A percentile compares a stretch with the other conserved stretches of the same genome.
Conservation (phyloP, 495 filamentous ascomycete genomes). For the Friedmanniomyces simplex region DNA sequence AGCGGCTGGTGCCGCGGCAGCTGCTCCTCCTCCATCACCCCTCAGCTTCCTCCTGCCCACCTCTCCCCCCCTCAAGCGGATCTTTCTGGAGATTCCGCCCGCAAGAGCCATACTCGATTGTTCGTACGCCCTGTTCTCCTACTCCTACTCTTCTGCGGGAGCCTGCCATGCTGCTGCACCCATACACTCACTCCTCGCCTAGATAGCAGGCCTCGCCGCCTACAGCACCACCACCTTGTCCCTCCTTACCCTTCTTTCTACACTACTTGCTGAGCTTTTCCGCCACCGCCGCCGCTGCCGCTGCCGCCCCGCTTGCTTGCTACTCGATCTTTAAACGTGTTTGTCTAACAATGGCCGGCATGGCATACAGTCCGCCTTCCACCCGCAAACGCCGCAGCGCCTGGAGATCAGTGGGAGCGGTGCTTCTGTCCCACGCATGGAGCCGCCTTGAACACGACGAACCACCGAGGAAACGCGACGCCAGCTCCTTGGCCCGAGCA, state of each 20-base stretch:
- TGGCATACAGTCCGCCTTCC: constrained; percentile 17
- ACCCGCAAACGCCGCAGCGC: not conserved
- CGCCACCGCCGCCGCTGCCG: not conserved
- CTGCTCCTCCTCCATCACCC: no score
- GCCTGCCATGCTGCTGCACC: constrained; percentile 10
- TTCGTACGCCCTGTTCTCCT: constrained; percentile 11
- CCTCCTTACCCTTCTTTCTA: not conserved
- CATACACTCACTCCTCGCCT: not conserved
- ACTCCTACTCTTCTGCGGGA: constrained; percentile 2
- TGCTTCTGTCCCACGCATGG: not conserved
- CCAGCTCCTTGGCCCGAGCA: not conserved
- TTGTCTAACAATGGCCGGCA: constrained; percentile 18
- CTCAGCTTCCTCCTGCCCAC: not conserved
- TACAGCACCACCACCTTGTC: not conserved
- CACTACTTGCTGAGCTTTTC: not conserved
- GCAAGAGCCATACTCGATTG: constrained; percentile 4
- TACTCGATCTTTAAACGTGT: not conserved
- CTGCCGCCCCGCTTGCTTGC: not conserved
- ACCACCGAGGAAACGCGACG: not conserved
- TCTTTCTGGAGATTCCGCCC: not conserved
- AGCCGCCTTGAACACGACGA: not conserved
- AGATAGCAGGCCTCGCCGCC: not conserved
- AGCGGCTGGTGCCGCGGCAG: not conserved
- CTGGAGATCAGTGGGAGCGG: no score
- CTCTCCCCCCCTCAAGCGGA: not conserved